Percentiles rank a stretch among this genome's conserved stretches.
These are phyloP conservation scores for Boletus speciosus DNA, from an alignment of 768 basidiomycete genomes.

Conservation along the genomic window DNA sequence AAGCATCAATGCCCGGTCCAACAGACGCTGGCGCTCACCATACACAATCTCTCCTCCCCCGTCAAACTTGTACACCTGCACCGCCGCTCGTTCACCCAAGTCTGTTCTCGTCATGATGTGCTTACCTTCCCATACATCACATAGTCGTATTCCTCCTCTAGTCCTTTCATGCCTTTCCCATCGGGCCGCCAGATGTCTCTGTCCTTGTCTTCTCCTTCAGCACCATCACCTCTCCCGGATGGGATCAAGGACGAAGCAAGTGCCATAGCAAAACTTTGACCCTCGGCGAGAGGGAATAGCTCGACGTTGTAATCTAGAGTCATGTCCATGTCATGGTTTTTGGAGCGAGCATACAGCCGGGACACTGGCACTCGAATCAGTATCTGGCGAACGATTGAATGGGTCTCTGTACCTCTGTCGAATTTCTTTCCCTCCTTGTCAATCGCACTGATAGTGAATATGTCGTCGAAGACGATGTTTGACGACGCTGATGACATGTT, in stretches of 20 bases:
- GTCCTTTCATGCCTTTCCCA: constrained; percentile 70
- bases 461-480: constrained; percentile 88
- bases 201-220: constrained; percentile 66
- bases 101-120: neutral
- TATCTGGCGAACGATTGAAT: neutral
- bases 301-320: constrained; percentile 95
- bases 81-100: constrained; percentile 9
- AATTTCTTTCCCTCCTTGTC: constrained; percentile 96
- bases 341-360: constrained; percentile 82
- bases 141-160: constrained; percentile 97
- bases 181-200: constrained; percentile 82
- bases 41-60: constrained; percentile 85
- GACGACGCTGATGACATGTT: constrained; percentile 57
- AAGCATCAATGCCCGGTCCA: neutral
- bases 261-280: constrained; percentile 78
- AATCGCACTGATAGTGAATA: constrained; percentile 81
- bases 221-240: constrained; percentile 48
- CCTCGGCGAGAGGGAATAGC: constrained; percentile 68
- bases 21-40: neutral
- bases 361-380: constrained; percentile 59
- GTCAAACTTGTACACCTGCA: constrained; percentile 94
- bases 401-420: constrained; percentile 72
- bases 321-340: constrained; percentile 89
- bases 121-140: constrained; percentile 97
- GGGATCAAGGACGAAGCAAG: constrained; percentile 77